Conservation (phyloP, 306 rosid genomes). For the Ammopiptanthus mongolicus region DNA sequence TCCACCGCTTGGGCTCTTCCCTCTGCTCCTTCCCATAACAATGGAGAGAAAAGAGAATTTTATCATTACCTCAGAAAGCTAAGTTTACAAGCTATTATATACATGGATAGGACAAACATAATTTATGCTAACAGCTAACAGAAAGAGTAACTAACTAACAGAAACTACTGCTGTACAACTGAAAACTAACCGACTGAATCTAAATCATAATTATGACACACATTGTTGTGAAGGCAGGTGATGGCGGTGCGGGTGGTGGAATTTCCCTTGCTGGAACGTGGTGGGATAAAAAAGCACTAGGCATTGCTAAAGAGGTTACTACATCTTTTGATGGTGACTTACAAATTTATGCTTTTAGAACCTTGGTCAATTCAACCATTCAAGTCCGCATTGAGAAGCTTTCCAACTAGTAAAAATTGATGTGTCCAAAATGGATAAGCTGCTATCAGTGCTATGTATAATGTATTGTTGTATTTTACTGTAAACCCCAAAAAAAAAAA, state of each 20-base stretch:
- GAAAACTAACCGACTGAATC: too few species aligned
- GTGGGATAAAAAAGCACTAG: slow-evolving; percentile 90
- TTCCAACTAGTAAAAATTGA: slow-evolving; percentile 55
- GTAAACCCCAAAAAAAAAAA: neutral
- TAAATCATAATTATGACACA: too few species aligned
- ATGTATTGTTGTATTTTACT: neutral
- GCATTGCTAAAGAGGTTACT: slow-evolving; percentile 71
- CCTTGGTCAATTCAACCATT: slow-evolving; percentile 58
- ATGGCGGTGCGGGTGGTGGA: slow-evolving; percentile 90
- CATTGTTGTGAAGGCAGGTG: slow-evolving; percentile 60
- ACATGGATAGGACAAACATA: too few species aligned
- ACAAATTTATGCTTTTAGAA: slow-evolving; percentile 74
- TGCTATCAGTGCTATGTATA: neutral
- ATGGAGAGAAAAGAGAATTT: too few species aligned
- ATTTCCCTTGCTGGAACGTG: slow-evolving; percentile 76
- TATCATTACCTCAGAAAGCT: too few species aligned
- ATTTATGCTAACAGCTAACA: too few species aligned
- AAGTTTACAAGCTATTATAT: too few species aligned
- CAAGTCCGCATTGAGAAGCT: slow-evolving; percentile 84
- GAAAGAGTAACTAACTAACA: too few species aligned
- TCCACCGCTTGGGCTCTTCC: too few species aligned
- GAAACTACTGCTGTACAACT: too few species aligned
- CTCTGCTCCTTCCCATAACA: too few species aligned
- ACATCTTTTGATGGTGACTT: slow-evolving; percentile 65
- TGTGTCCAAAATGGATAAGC: neutral